Base-by-base conservation (phyloP, 129 eudicot species). In the Flaveria brownii region DNA sequence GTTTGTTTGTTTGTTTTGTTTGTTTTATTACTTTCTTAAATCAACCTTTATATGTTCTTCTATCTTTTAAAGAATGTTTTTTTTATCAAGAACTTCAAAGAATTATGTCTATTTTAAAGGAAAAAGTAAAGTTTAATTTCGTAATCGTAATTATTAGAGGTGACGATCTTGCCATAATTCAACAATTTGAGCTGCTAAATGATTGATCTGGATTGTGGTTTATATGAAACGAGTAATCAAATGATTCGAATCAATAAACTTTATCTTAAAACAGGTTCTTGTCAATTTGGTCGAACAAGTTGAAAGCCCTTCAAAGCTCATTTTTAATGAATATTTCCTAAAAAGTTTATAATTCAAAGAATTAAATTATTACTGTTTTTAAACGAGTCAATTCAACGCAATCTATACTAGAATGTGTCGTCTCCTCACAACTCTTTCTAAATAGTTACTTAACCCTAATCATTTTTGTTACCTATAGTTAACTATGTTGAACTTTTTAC, bases 21-120 rank as follows among this genome's bases (percentile, higher is more conserved):
- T n/a, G n/a, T n/a, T 1, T 47, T 18, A 60, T 52, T 26, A 68
- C 25, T 18, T 47, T 63, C 61, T 1, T 0, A 51, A 23, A 4
- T 64, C 64, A 63, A 26, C 14, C n/a, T 71, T 59, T 36, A 59
- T 62, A 78, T 46, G 22, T 39, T 18, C 42, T 60, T 22, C 1
- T 6, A 2, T 3, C 22, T 9, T 56, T 15, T 45, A 1, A 1
- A 16, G 9, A 16, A 16, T 30, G 11, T 10, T 16, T 63, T 33
- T 12, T 28, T 12, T 20, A n/a, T 4, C 41, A 61, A 25, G 9
- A 56, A 23, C 10, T 65, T 26, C 10, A 9, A 74, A 26, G 11
- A 6, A 69, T 26, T 43, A 11, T 43, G 18, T 33, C 16, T 23
- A 42, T 54, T 56, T 42, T 54, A n/a, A 22, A 54, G 13, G 9